Conservation (phyloP, 139 green algal genomes). For the Desmodesmus armatus region DNA sequence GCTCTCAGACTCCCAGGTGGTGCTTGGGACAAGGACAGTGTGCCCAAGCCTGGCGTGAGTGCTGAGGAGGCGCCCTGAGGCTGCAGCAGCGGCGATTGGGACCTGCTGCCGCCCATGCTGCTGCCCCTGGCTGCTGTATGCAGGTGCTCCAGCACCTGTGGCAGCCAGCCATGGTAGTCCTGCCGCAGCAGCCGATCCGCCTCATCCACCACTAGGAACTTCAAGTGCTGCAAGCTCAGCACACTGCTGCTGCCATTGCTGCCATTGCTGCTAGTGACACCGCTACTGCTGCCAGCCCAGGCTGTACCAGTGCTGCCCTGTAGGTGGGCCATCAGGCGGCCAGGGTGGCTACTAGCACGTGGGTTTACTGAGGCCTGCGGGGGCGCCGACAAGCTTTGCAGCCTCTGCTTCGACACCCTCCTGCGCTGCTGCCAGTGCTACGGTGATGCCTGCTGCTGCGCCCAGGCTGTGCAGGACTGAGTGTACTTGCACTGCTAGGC, state of each 20-base stretch:
- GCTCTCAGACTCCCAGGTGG: background rate
- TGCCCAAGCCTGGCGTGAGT: background rate
- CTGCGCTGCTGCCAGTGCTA: slow-evolving; percentile 66
- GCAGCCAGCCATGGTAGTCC: slow-evolving; percentile 95
- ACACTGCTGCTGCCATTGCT: too few species aligned
- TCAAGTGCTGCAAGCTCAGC: slow-evolving; percentile 54
- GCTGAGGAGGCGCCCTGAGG: background rate
- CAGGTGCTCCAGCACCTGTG: slow-evolving; percentile 62
- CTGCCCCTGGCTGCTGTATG: background rate
- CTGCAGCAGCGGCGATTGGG: background rate
- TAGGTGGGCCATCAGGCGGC: slow-evolving; percentile 83
- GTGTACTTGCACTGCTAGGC: slow-evolving; percentile 85
- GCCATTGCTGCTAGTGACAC: too few species aligned
- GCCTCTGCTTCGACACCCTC: slow-evolving; percentile 59
- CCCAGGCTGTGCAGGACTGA: slow-evolving; percentile 69
- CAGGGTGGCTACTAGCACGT: slow-evolving; percentile 85
- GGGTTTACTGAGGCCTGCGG: slow-evolving; percentile 18
- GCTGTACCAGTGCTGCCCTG: slow-evolving; percentile 58
- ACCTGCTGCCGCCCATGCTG: slow-evolving; percentile 18
- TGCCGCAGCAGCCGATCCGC: slow-evolving; percentile 93
- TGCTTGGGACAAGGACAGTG: too few species aligned
- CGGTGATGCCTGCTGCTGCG: slow-evolving; percentile 63
- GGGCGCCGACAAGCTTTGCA: slow-evolving; percentile 48
- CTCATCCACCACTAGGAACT: slow-evolving; percentile 88
- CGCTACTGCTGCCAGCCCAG: too few species aligned